Conservation (phyloP, 1,284 basidiomycete species). For the Phellinidium pouzarii region DNA sequence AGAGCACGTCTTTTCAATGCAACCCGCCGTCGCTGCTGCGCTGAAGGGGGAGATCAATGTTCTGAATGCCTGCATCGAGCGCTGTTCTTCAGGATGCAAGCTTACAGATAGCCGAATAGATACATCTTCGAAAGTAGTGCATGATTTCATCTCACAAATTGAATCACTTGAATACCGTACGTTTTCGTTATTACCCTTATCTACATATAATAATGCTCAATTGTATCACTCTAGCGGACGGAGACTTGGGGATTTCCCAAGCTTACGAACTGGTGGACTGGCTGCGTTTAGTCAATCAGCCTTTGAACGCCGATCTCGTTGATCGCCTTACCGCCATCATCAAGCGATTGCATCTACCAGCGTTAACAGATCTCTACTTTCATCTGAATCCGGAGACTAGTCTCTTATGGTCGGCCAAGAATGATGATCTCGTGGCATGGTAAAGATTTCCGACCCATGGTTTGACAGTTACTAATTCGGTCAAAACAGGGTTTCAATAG, state of each 20-base stretch:
- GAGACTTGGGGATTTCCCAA: slow-evolving; percentile 26
- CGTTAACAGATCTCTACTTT: slow-evolving; percentile 38
- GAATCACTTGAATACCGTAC: slow-evolving; percentile 37
- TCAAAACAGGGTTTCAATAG: slow-evolving; percentile 35
- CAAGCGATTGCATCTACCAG: slow-evolving; percentile 34
- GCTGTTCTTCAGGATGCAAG: slow-evolving; percentile 1
- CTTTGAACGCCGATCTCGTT: slow-evolving; percentile 32
- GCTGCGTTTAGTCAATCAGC: slow-evolving; percentile 41
- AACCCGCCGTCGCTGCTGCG: slow-evolving; percentile 37
- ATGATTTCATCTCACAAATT: slow-evolving; percentile 36
- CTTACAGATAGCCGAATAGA: neutral
- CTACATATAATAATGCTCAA: neutral
- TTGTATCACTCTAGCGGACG: slow-evolving; percentile 28
- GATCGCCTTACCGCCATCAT: slow-evolving; percentile 35
- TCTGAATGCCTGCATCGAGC: slow-evolving; percentile 30
- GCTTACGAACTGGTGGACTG: slow-evolving; percentile 56
- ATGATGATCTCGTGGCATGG: slow-evolving; percentile 3
- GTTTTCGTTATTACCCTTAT: slow-evolving; percentile 22
- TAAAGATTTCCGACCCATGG: neutral
- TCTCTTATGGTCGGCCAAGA: slow-evolving; percentile 33
- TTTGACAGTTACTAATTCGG: slow-evolving; percentile 9
- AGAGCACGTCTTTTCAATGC: slow-evolving; percentile 26
- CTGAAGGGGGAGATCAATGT: slow-evolving; percentile 41
- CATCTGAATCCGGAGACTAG: slow-evolving; percentile 36
- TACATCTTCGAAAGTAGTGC: slow-evolving; percentile 23